Conservation (phyloP, 2,329 filamentous ascomycete species). For the Mycosphaerella sp. region DNA sequence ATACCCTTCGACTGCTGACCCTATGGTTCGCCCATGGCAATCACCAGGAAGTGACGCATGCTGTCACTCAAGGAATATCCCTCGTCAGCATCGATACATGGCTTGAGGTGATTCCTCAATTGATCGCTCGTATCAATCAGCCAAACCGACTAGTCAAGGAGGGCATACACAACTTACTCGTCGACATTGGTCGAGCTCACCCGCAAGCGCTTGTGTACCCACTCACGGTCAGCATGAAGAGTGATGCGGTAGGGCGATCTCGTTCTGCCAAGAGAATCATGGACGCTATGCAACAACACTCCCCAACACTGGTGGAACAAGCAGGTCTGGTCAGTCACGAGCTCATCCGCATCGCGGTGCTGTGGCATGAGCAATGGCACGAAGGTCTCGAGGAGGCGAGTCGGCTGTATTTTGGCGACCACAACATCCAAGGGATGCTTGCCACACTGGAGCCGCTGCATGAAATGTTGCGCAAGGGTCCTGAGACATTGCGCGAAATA, state of each 20-base stretch:
- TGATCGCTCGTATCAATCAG: constrained; percentile 96
- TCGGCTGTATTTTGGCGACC: constrained; percentile 91
- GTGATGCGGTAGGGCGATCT: constrained; percentile 75
- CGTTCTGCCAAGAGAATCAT: constrained; percentile 89
- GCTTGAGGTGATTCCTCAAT: constrained; percentile 95
- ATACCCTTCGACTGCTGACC: constrained; percentile 85
- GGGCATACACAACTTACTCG: constrained; percentile 84
- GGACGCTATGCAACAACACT: constrained; percentile 97
- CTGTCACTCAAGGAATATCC: constrained; percentile 83
- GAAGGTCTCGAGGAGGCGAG: constrained; percentile 96
- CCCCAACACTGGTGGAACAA: constrained; percentile 84
- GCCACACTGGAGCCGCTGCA: constrained; percentile 82
- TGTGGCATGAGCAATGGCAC: constrained; percentile 99
- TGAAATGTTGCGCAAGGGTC: constrained; percentile 80
- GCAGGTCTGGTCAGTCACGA: constrained; percentile 94
- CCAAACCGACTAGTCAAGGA: constrained; percentile 82
- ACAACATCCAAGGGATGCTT: constrained; percentile 98
- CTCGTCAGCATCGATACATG: constrained; percentile 95
- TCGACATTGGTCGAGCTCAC: constrained; percentile 87
- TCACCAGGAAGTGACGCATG: constrained; percentile 76
- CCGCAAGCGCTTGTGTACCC: constrained; percentile 96
- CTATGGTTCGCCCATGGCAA: constrained; percentile 96
- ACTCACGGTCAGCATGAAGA: constrained; percentile 97
- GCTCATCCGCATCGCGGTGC: constrained; percentile 88
- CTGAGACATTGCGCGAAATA: constrained; percentile 89